Percentiles rank a stretch among this genome's conserved stretches.
These are phyloP conservation scores for Talaromyces amestolkiae DNA, from an alignment of 2,329 filamentous ascomycete genomes.

Conservation along the genomic window DNA sequence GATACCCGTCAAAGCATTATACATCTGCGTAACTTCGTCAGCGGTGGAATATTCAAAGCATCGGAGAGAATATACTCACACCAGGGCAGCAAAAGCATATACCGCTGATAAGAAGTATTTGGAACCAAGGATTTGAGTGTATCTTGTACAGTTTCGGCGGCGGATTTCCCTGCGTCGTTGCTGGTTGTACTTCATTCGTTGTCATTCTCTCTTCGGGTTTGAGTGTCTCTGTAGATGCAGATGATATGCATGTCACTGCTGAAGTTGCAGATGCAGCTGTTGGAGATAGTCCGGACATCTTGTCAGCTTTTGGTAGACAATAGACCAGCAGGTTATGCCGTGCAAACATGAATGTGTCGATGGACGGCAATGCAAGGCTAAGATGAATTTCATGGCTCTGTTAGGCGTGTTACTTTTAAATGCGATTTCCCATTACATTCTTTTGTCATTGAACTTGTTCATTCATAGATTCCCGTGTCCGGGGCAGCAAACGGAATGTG, in stretches of 20 bases:
- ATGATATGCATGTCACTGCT: conserved; percentile 10
- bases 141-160: not conserved
- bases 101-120: conserved; percentile 42
- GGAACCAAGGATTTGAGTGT: conserved; percentile 34
- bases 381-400: not conserved
- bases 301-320: not conserved
- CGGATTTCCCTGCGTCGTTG: not conserved
- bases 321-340: not conserved
- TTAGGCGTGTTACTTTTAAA: not conserved
- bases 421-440: not conserved
- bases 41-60: not conserved
- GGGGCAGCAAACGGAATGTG: conserved; percentile 16
- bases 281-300: conserved; percentile 7
- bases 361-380: not conserved
- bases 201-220: not conserved
- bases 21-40: conserved; percentile 31
- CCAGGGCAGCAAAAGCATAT: conserved; percentile 45
- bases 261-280: conserved; percentile 12
- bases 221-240: conserved; percentile 4
- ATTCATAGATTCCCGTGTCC: not conserved
- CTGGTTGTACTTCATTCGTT: not conserved
- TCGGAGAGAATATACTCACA: conserved; percentile 26
- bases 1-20: conserved; percentile 39
- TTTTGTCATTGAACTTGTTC: not conserved
- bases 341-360: not conserved